Conservation (phyloP, 352 stramenopile genomes). For the Lagenidium giganteum region DNA sequence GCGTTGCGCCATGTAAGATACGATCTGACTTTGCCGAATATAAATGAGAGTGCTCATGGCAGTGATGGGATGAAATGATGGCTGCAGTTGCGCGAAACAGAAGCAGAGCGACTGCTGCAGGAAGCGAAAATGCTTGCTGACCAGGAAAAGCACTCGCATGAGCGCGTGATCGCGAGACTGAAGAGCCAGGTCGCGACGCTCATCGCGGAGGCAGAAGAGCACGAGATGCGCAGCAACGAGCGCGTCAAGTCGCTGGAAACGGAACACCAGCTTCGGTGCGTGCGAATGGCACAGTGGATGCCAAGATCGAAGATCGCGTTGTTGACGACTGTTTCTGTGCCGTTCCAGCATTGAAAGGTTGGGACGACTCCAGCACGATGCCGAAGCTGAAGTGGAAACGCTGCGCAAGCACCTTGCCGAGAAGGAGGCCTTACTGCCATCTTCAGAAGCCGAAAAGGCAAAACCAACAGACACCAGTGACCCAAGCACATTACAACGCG, state of each 20-base stretch:
- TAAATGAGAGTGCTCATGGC: not conserved
- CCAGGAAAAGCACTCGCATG: conserved; percentile 68
- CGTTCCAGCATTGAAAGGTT: conserved; percentile 12
- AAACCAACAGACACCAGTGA: too few relatives aligned
- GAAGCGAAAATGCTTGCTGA: conserved; percentile 51
- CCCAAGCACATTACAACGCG: too few relatives aligned
- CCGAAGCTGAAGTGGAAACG: conserved; percentile 5
- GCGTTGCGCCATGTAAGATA: conserved; percentile 30
- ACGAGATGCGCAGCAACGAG: conserved; percentile 33
- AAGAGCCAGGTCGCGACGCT: conserved; percentile 58
- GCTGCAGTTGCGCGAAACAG: conserved; percentile 42
- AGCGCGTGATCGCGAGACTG: conserved; percentile 61
- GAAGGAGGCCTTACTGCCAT: conserved; percentile 4
- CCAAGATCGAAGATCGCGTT: not conserved
- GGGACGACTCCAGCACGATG: conserved; percentile 11
- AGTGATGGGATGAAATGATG: not conserved
- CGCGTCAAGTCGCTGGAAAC: conserved; percentile 40
- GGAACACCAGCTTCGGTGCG: conserved; percentile 32
- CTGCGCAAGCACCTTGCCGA: conserved; percentile 16
- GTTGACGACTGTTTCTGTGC: too few relatives aligned
- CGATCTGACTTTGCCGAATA: not conserved
- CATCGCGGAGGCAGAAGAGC: conserved; percentile 44
- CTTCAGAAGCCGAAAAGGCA: conserved; percentile 28
- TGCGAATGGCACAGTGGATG: not conserved
- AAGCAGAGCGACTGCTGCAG: conserved; percentile 56